Percentiles rank a stretch among this genome's conserved stretches.
phyloP scores from a whole-genome alignment of 1,284 basidiomycete species.

The Boletus smithii region DNA sequence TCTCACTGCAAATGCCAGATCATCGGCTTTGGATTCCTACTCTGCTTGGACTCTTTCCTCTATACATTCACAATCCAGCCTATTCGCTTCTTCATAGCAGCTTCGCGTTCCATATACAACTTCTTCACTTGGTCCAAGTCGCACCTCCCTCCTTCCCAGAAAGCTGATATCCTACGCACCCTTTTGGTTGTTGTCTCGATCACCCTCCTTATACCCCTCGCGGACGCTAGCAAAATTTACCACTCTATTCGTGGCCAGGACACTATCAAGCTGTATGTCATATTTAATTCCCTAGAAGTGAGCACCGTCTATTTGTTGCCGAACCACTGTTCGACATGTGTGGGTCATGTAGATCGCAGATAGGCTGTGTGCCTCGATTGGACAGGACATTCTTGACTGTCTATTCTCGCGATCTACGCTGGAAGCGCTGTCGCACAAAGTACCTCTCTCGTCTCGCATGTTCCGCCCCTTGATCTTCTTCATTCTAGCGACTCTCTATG shows the following conservation, averaged over 20 bases:
- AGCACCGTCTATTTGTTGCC: slow-evolving; percentile 18
- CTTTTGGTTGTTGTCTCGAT: slow-evolving; percentile 78
- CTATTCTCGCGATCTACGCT: slow-evolving; percentile 92
- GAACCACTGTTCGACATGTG: not conserved
- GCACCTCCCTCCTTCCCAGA: slow-evolving; percentile 79
- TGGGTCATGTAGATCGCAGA: slow-evolving; percentile 77
- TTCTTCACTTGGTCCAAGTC: slow-evolving; percentile 48
- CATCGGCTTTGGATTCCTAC: slow-evolving; percentile 87
- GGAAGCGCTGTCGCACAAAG: slow-evolving; percentile 64
- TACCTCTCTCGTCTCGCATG: slow-evolving; percentile 56
- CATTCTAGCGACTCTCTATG: slow-evolving; percentile 78
- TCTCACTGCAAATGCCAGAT: slow-evolving; percentile 52
- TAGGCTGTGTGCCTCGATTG: slow-evolving; percentile 92
- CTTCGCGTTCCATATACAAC: slow-evolving; percentile 55
- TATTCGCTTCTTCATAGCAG: slow-evolving; percentile 77
- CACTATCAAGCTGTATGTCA: slow-evolving; percentile 98
- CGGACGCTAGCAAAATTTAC: slow-evolving; percentile 98
- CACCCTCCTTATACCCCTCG: slow-evolving; percentile 73
- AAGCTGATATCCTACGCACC: slow-evolving; percentile 84
- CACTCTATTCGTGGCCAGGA: slow-evolving; percentile 98
- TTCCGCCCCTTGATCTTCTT: slow-evolving; percentile 86
- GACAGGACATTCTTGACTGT: slow-evolving; percentile 96
- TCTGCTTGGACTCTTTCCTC: slow-evolving; percentile 96
- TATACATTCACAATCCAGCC: slow-evolving; percentile 98
- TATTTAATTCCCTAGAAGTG: slow-evolving; percentile 97